Evolutionary conservation across 2,329 filamentous ascomycete genomes (phyloP).

Genomic region (Beauveria australis): DNA sequence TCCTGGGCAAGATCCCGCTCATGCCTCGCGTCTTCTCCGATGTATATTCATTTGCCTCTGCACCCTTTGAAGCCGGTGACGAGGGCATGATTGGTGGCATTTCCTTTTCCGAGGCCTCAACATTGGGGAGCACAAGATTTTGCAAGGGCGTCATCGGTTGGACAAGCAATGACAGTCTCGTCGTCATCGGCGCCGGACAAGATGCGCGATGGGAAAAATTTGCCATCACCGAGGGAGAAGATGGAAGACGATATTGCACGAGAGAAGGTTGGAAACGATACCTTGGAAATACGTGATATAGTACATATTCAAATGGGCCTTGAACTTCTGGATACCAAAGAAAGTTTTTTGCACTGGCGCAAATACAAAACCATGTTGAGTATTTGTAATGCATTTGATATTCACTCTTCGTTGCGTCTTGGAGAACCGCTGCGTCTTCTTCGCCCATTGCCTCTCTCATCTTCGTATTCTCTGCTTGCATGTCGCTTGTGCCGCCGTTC

Average conservation of each 20-base stretch:
- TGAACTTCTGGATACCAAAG: background rate
- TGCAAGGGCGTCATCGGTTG: constrained; percentile 83
- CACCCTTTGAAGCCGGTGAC: constrained; percentile 75
- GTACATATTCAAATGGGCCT: background rate
- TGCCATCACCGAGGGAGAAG: constrained; percentile 56
- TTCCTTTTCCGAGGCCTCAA: constrained; percentile 34
- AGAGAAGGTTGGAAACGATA: constrained; percentile 80
- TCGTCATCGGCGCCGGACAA: constrained; percentile 70
- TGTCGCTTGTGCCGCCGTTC: constrained; percentile 11
- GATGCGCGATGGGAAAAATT: constrained; percentile 89
- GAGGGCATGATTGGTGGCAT: constrained; percentile 47
- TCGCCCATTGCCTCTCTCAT: constrained; percentile 17
- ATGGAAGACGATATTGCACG: constrained; percentile 57
- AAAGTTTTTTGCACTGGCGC: background rate
- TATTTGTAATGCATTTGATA: constrained; percentile 14
- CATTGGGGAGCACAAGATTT: constrained; percentile 47
- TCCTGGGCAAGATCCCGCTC: constrained; percentile 73
- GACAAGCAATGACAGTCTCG: constrained; percentile 63
- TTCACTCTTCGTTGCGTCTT: constrained; percentile 20
- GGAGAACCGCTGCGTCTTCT: constrained; percentile 39
- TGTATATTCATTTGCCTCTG: constrained; percentile 74
- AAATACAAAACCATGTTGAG: constrained; percentile 14
- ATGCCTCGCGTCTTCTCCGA: constrained; percentile 86
- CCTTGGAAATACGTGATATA: constrained; percentile 36
- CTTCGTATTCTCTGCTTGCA: constrained; percentile 7